Evolutionary conservation across 2,329 filamentous ascomycete genomes (phyloP), one percentile per base, ranked within the genome.

Genomic region (Colletotrichum brevisporum): DNA sequence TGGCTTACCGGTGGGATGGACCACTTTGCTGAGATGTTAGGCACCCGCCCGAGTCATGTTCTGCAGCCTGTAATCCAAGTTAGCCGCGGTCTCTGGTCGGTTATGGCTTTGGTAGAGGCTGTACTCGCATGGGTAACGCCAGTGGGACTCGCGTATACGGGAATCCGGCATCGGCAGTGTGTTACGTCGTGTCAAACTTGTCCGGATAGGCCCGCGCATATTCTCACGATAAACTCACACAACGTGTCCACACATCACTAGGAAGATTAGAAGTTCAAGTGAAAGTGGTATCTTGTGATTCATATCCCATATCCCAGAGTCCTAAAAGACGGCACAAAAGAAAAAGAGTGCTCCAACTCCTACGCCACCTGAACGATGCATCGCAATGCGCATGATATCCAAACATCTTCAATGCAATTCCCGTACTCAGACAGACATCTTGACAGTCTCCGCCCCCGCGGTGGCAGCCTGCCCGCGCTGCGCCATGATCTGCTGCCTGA

Each of bases 281-380:
- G 15, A 48, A 65, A 65, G n/a, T 65, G 63, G 63, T 65, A 65
- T 65, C 63, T 65, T 65, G 24, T 31, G 27, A 58, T 47, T 60
- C 55, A 16, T 65, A 26, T 53, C 21, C 39, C 39, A n/a, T 63
- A 63, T 21, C 63, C 48, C 36, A 43, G 43, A 16, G 60, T 60
- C n/a, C n/a, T 58, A n/a, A 24, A 24, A 53, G 39, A 47, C 36
- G 43, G 39, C 47, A 53, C 47, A 65, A 65, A 18, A 16, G 2
- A 51, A 24, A n/a, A 18, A 51, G 13, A 9, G n/a, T 36, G 41
- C 43, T 52, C 50, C 21, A 50, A 6, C 45, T 21, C 45, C 26
- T n/a, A 43, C 56, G 15, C 27, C 21, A 24, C 56, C 43, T 18
- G 5, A 59, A 59, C 24, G 1, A 18, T 21, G 15, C n/a, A 50